Base-by-base conservation (phyloP, 768 basidiomycete genomes). In the Crepidotus variabilis region DNA sequence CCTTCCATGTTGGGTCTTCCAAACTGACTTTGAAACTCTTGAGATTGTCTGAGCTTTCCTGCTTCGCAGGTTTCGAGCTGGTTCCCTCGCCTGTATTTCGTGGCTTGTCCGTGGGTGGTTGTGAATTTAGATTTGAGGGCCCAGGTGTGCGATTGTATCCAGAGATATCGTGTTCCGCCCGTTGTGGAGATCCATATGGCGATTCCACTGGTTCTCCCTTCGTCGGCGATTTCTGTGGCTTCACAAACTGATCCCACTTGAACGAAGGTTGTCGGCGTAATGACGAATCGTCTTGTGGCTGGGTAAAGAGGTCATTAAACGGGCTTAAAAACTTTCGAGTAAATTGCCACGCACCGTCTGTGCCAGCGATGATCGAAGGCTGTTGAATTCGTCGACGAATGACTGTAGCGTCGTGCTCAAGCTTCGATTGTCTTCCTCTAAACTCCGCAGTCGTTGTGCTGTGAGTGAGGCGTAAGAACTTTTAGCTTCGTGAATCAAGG, bases 1-100 rank as follows among this genome's bases (percentile, higher is more conserved):
- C 97, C 68, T 98, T 98, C 89, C 92, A 98, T 32, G 96, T 97
- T 0, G 97, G 97, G 69, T 99, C 97, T 54, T 98, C 96, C 56
- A 99, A 71, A 61, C 92, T 97, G 57, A 99, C 96, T 71, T 96
- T 94, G 83, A 99, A 98, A 65, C 89, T 92, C 75, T 95, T 93
- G 60, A 92, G 78, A 62, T 91, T 92, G 64, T 80, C 79, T n/a
- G 76, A 74, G 61, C 83, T 90, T 43, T 91, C 88, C 64, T 87
- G 84, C 28, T 83, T 76, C 18, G 72, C 70, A 0, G 82, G 76
- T 61, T 82, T 60, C 28, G 69, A 59, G 7, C 71, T 69, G 34
- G 65, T 67, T 36, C 66, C 60, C 57, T 67, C 71, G 36, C 72
- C 66, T 7, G 69, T 66, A 7, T 50, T 69, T 50, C 69, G 71